Evolutionary conservation across 768 basidiomycete species (phyloP), one percentile per base, ranked within the genome.

Genomic region (Hygrocybe coccinea): DNA sequence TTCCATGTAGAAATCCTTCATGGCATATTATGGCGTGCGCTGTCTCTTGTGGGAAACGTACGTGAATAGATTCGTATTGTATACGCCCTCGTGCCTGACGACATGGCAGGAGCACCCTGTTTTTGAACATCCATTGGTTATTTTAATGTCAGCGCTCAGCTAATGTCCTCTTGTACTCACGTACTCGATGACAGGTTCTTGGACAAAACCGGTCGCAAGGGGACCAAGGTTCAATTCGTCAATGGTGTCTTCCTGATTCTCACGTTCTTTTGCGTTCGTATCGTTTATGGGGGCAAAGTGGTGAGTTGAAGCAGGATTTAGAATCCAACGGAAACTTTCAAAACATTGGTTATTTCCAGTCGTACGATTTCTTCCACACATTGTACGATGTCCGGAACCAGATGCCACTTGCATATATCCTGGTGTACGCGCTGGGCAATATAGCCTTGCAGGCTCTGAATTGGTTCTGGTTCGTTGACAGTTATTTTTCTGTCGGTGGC

Each of bases 91-190:
- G 62, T 34, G 62, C 17, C 45, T 41, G 15, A 45, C 49, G 14
- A 39, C 0, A 35, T 34, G 43, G 15, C 57, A 85, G 84, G 72
- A 88, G 85, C 72, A 95, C 92, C 0, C 81, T 92, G 56, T 92
- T 95, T 71, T 74, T 95, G 59, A 89, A 95, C 62, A 82, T 89
- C 53, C 90, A 94, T 59, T 93, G 91, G 91, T 91, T 60, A 57
- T 75, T 67, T 46, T 36, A 9, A 6, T 2, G 35, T 10, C 21
- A 33, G 2, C 35, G 17, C 37, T 22, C 12, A 4, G 29, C 35
- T 54, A 25, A 39, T 3, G 8, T 29, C 22, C n/a, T n/a, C n/a
- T n/a, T n/a, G 51, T 21, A 46, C 19, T 48, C 41, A 35, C 12
- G 55, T 47, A 47, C 29, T 56, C 34, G 5, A 51, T 12, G 53